Evolutionary conservation across 768 basidiomycete genomes (phyloP), one percentile per base, ranked within the genome.

Genomic region (Tylopilus vinaceipallidus): DNA sequence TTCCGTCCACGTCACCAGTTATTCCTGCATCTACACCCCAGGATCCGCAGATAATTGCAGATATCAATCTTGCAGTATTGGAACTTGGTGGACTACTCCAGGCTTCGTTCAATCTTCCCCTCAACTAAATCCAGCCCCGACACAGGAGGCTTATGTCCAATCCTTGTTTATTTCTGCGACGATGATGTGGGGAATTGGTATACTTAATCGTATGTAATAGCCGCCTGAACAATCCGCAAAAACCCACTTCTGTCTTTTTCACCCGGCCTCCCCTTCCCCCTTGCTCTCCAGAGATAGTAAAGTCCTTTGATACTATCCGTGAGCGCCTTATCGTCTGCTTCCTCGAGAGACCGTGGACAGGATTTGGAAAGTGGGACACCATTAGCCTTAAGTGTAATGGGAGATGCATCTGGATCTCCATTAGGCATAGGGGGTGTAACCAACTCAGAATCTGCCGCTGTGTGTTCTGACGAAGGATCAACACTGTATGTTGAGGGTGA

Each of bases 251-350:
- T 63, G 30, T 60, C 65, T 19, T 59, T 60, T 22, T 55, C 61
- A 9, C 52, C 58, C 0, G 43, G 34, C 24, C 53, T 51, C 17
- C 49, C 62, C 43, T 49, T 56, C 41, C 64, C 69, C 24, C 73
- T 67, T 10, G 73, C 58, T 60, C 69, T 78, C 85, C 86, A 87
- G 19, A 87, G 73, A 24, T 63, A 70, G 63, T 80, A 86, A 34
- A 88, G 62, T 2, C 81, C 78, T 50, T 71, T 74, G 42, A 86
- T 75, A 27, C 77, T 73, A 32, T 79, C 75, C 34, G 70, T 73
- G 39, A 87, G 65, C 17, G 78, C 74, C 23, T 71, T 71, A 41
- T 74, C 71, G 17, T 56, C 67, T 41, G 62, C 58, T 12, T 44
- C 54, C 24, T 45, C 17, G n/a, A 33, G 35, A 35, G 22, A 24